A percentile compares a stretch with the other conserved stretches of the same genome.
Evolutionary conservation across 176 grass and related monocot genomes (phyloP).

Genomic region (Thinopyrum elongatum): DNA sequence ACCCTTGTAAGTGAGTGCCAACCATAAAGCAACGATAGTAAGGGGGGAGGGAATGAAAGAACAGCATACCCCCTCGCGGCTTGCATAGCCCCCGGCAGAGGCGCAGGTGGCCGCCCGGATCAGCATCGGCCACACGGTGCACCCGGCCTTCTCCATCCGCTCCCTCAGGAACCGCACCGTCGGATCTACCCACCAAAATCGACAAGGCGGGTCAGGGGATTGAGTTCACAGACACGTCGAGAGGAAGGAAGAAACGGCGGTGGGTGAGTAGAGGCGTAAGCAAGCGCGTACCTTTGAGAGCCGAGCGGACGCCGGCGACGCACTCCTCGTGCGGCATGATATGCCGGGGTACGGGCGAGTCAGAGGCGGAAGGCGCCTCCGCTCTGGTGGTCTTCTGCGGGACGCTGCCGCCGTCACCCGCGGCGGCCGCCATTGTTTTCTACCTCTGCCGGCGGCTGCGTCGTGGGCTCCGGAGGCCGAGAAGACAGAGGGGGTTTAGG

Average conservation of each 20-base stretch:
- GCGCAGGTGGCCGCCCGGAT: constrained; percentile 33
- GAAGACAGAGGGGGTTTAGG: constrained; percentile 5
- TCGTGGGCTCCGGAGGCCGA: background rate
- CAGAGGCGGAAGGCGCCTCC: constrained; percentile 7
- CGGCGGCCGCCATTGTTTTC: constrained; percentile 33
- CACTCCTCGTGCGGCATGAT: constrained; percentile 65
- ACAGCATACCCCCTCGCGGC: constrained; percentile 46
- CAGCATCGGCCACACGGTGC: constrained; percentile 55
- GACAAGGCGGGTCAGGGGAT: background rate
- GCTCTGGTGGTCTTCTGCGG: constrained; percentile 3
- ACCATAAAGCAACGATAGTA: background rate
- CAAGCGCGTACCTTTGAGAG: constrained; percentile 45
- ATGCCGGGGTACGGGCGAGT: background rate
- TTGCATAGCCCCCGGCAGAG: constrained; percentile 44
- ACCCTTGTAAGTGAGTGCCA: background rate
- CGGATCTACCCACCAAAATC: constrained; percentile 51
- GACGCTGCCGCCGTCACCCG: constrained; percentile 7
- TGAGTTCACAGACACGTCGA: background rate
- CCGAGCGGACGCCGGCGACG: constrained; percentile 45
- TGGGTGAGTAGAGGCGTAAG: background rate
- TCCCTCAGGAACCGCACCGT: constrained; percentile 75
- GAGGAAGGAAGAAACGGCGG: background rate
- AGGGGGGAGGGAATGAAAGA: background rate
- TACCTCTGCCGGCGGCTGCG: constrained; percentile 17
- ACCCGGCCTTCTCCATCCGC: constrained; percentile 65